Evolutionary conservation across 352 stramenopile species (phyloP).

Genomic region (Phytophthora sansomeana): DNA sequence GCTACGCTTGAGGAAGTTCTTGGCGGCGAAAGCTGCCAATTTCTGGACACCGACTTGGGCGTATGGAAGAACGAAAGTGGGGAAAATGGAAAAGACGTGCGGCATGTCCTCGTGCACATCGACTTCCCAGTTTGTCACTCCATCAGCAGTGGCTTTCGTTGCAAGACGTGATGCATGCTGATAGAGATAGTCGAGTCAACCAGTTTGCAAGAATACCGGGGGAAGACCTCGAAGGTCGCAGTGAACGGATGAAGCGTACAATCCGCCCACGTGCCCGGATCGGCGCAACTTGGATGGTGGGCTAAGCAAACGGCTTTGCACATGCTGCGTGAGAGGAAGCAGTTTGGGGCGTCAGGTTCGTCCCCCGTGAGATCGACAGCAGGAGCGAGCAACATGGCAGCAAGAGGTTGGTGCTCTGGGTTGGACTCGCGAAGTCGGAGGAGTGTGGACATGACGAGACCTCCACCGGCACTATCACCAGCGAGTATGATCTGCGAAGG

Average conservation of each 20-base stretch:
- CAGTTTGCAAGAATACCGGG: conserved; percentile 49
- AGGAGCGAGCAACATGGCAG: conserved; percentile 46
- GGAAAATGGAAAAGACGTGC: conserved; percentile 46
- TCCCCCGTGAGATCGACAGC: conserved; percentile 39
- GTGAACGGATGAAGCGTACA: conserved; percentile 40
- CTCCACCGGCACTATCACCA: conserved; percentile 57
- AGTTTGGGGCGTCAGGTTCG: conserved; percentile 21
- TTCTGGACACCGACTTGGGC: conserved; percentile 29
- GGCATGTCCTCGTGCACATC: conserved; percentile 42
- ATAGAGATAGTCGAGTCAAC: conserved; percentile 39
- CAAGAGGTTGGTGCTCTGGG: conserved; percentile 24
- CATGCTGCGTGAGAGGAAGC: conserved; percentile 28
- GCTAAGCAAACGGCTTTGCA: conserved; percentile 12
- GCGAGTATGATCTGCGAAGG: conserved; percentile 51
- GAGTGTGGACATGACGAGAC: conserved; percentile 54
- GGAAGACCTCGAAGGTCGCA: conserved; percentile 44
- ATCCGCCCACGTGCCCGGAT: conserved; percentile 32
- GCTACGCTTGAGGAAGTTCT: conserved; percentile 17
- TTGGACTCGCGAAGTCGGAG: conserved; percentile 46
- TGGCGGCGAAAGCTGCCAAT: conserved; percentile 31
- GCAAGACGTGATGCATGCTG: conserved; percentile 34
- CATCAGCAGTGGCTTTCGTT: conserved; percentile 29
- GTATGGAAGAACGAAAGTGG: conserved; percentile 38
- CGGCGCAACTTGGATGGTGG: conserved; percentile 21
- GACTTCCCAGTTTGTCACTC: conserved; percentile 34